Evolutionary conservation across 164 flowering plant species (phyloP).

Genomic region (Piper longum): DNA sequence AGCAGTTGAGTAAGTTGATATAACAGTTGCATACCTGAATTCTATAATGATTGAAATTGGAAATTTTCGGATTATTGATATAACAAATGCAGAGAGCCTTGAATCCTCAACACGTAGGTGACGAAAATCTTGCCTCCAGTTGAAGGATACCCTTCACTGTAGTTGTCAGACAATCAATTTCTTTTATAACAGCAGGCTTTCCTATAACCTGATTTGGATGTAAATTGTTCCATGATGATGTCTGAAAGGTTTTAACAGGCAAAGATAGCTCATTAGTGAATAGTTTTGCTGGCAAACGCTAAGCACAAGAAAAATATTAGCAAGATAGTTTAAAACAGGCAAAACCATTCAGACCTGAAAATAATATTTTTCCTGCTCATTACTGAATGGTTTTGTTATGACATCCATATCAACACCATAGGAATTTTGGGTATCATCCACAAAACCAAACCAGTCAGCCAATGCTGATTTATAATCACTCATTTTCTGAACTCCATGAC

Average conservation of each 20-base stretch:
- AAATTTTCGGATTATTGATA: not conserved
- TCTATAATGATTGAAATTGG: not conserved
- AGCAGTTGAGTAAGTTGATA: too few species aligned
- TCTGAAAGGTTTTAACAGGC: constrained; percentile 23
- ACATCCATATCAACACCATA: constrained; percentile 91
- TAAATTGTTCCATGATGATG: constrained; percentile 88
- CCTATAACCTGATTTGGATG: constrained; percentile 90
- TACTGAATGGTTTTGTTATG: constrained; percentile 56
- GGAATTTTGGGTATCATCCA: constrained; percentile 44
- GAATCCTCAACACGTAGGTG: constrained; percentile 28
- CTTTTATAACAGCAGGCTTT: constrained; percentile 54
- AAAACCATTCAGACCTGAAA: constrained; percentile 37
- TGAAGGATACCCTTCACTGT: constrained; percentile 46
- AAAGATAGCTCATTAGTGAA: not conserved
- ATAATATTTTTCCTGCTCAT: constrained; percentile 85
- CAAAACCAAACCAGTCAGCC: constrained; percentile 65
- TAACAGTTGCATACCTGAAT: constrained; percentile 3
- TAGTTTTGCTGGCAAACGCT: too few species aligned
- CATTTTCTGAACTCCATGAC: constrained; percentile 56
- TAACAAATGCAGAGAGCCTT: constrained; percentile 54
- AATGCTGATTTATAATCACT: constrained; percentile 53
- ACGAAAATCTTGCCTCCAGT: constrained; percentile 40
- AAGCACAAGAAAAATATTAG: not conserved
- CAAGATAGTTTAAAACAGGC: not conserved
- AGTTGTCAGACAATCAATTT: constrained; percentile 73